Conservation (phyloP, 805 yeast species). For the Metschnikowia matae region DNA sequence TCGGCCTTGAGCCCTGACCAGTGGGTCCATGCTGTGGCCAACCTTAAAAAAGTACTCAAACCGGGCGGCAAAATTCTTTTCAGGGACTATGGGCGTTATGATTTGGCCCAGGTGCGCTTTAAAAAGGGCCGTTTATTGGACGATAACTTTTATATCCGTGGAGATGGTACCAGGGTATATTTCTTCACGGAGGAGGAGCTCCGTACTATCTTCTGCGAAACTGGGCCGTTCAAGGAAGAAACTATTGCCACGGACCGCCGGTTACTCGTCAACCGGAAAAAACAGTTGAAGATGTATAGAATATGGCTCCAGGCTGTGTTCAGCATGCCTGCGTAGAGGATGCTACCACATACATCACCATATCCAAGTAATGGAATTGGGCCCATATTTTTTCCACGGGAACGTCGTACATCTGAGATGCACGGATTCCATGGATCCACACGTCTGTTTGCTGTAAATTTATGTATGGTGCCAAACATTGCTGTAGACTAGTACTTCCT, state of each 20-base stretch:
- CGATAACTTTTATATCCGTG: slow-evolving; percentile 92
- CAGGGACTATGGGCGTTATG: slow-evolving; percentile 94
- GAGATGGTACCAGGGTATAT: slow-evolving; percentile 97
- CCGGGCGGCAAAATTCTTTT: slow-evolving; percentile 91
- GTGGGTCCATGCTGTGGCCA: slow-evolving; percentile 78
- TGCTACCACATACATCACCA: slow-evolving; percentile 28
- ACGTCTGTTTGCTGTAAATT: slow-evolving; percentile 14
- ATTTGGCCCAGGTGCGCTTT: slow-evolving; percentile 90
- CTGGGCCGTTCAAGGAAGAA: slow-evolving; percentile 56
- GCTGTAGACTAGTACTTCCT: slow-evolving; percentile 15
- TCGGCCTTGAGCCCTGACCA: slow-evolving; percentile 89
- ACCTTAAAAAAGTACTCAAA: slow-evolving; percentile 67
- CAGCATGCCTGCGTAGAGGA: slow-evolving; percentile 12
- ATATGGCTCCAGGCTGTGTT: slow-evolving; percentile 96
- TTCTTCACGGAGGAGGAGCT: slow-evolving; percentile 95
- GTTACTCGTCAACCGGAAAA: slow-evolving; percentile 84
- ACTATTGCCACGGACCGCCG: slow-evolving; percentile 89
- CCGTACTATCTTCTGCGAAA: slow-evolving; percentile 55
- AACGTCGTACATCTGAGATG: slow-evolving; percentile 14
- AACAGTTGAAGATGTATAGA: slow-evolving; percentile 91
- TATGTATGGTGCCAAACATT: slow-evolving; percentile 12
- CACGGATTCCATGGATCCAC: slow-evolving; percentile 32
- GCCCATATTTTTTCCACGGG: slow-evolving; percentile 30
- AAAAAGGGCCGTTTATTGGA: slow-evolving; percentile 82
- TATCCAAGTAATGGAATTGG: slow-evolving; percentile 32